phyloP scores from a whole-genome alignment of 306 rosid genomes.

The Comarum palustre region DNA sequence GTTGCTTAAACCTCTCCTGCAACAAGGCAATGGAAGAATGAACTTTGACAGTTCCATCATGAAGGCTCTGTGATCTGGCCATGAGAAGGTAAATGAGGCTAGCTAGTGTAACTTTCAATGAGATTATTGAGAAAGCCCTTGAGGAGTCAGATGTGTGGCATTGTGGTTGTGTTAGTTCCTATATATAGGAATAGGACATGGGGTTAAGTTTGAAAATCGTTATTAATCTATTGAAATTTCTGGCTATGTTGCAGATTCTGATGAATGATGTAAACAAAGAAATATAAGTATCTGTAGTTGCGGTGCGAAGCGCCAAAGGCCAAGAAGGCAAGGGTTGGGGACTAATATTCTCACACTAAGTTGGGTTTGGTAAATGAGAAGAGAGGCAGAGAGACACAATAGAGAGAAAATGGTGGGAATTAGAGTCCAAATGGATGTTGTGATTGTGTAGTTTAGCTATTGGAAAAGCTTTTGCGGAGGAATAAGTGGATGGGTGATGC shows the following conservation, averaged over 20 bases:
- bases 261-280: conserved; percentile 31
- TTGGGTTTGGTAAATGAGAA: conserved; percentile 40
- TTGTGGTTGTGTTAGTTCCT: not conserved
- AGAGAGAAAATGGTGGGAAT: conserved; percentile 33
- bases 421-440: conserved; percentile 27
- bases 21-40: conserved; percentile 73
- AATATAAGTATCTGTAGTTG: conserved; percentile 24
- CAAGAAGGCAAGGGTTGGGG: conserved; percentile 35
- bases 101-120: not conserved
- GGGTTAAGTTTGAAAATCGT: conserved; percentile 10
- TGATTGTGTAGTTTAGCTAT: conserved; percentile 40
- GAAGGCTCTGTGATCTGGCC: conserved; percentile 36
- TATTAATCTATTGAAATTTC: not conserved
- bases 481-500: conserved; percentile 35
- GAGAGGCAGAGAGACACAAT: conserved; percentile 30
- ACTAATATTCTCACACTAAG: conserved; percentile 17
- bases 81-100: not conserved
- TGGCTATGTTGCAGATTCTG: conserved; percentile 16
- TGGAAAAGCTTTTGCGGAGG: conserved; percentile 32
- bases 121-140: conserved; percentile 17
- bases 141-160: not conserved
- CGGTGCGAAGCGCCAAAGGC: conserved; percentile 29
- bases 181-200: conserved; percentile 29
- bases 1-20: conserved; percentile 82
- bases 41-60: conserved; percentile 23